A percentile compares a stretch with the other conserved stretches of the same genome.
Conservation (phyloP, 2,329 filamentous ascomycete species). For the Colletotrichum lini region DNA sequence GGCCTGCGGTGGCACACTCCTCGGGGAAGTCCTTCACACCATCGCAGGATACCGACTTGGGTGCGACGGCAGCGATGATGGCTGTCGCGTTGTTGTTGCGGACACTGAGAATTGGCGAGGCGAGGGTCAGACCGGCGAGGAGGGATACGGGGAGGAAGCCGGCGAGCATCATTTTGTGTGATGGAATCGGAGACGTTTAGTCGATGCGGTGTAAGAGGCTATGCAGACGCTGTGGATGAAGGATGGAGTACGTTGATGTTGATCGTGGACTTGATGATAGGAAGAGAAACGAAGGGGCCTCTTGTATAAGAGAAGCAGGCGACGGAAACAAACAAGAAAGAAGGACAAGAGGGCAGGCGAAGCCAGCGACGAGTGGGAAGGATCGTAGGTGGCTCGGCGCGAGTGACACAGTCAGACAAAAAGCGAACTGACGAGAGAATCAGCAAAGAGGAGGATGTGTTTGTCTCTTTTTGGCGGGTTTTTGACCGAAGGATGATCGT, state of each 20-base stretch:
- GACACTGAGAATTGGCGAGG: slow-evolving; percentile 42
- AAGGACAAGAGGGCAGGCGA: slow-evolving; percentile 20
- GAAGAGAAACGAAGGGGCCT: slow-evolving; percentile 12
- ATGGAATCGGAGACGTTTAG: slow-evolving; percentile 4
- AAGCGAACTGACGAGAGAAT: slow-evolving; percentile 5
- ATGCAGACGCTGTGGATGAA: slow-evolving; percentile 36
- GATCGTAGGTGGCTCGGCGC: slow-evolving; percentile 23
- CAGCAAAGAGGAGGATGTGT: slow-evolving; percentile 13
- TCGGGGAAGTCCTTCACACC: slow-evolving; percentile 57
- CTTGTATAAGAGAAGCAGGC: slow-evolving; percentile 5
- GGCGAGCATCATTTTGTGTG: slow-evolving; percentile 49
- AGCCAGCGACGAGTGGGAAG: background rate
- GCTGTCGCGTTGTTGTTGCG: slow-evolving; percentile 48
- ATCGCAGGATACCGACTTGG: slow-evolving; percentile 67
- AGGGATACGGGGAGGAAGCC: slow-evolving; percentile 46
- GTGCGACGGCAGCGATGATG: slow-evolving; percentile 69
- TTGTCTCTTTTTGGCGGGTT: slow-evolving; percentile 29
- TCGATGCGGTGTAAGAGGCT: slow-evolving; percentile 37
- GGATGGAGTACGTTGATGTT: background rate
- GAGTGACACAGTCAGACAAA: slow-evolving; percentile 36
- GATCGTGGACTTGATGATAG: slow-evolving; percentile 13
- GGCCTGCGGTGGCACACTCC: slow-evolving; percentile 77
- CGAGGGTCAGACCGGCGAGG: slow-evolving; percentile 47
- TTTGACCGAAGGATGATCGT: slow-evolving; percentile 24
- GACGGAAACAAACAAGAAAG: slow-evolving; percentile 4